Conservation (phyloP, 164 flowering plant genomes). For the Vitis cinerea region DNA sequence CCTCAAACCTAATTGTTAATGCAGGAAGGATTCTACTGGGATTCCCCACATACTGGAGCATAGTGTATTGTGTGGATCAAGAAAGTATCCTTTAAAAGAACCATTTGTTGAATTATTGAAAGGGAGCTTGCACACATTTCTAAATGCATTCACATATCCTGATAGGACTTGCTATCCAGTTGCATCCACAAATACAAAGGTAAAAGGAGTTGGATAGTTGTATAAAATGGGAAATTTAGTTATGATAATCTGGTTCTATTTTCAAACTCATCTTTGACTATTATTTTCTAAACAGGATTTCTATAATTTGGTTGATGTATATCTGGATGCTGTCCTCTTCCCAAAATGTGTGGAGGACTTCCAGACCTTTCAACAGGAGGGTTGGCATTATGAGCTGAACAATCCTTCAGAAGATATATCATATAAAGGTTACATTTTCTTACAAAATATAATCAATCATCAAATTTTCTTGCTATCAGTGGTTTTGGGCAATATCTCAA, state of each 20-base stretch:
- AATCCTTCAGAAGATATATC: constrained; percentile 85
- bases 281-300: constrained; percentile 62
- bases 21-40: constrained; percentile 95
- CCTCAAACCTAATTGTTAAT: constrained; percentile 14
- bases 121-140: constrained; percentile 91
- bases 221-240: not conserved
- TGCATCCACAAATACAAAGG: constrained; percentile 96
- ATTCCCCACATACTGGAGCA: constrained; percentile 98
- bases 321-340: constrained; percentile 96
- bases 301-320: constrained; percentile 96
- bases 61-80: constrained; percentile 95
- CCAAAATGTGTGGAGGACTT: constrained; percentile 92
- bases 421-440: constrained; percentile 63
- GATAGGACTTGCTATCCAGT: constrained; percentile 99
- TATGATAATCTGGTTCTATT: not conserved
- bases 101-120: constrained; percentile 96
- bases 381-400: constrained; percentile 98
- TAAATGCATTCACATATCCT: constrained; percentile 98
- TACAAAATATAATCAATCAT: not conserved
- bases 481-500: not conserved
- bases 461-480: constrained; percentile 1
- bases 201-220: constrained; percentile 19
- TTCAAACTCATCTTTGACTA: not conserved
- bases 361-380: constrained; percentile 96
- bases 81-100: constrained; percentile 96